Percentiles rank a stretch among this genome's conserved stretches.
phyloP scores from a whole-genome alignment of 257 asterid species.

The Ocimum tenuiflorum region DNA sequence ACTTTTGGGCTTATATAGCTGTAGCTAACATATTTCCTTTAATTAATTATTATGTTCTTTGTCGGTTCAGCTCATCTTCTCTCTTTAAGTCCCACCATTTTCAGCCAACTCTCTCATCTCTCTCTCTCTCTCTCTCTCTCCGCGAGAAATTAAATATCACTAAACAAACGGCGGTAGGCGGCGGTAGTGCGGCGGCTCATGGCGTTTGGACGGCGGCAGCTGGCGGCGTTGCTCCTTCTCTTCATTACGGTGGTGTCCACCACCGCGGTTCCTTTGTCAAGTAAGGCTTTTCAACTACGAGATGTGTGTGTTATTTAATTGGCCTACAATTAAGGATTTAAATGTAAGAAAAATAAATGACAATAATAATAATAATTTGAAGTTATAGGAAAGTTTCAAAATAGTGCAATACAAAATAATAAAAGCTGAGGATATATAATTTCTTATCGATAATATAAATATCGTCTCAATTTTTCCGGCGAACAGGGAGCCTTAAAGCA shows the following conservation, averaged over 20 bases:
- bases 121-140: neutral
- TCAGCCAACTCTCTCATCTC: neutral
- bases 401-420: no score
- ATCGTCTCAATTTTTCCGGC: no score
- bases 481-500: neutral
- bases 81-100: slow-evolving; percentile 12
- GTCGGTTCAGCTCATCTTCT: neutral
- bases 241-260: slow-evolving; percentile 15
- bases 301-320: neutral
- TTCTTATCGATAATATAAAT: no score
- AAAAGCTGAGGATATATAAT: no score
- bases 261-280: slow-evolving; percentile 22
- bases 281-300: slow-evolving; percentile 19
- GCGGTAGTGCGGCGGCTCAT: slow-evolving; percentile 11
- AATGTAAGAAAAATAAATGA: no score
- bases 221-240: slow-evolving; percentile 22
- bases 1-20: slow-evolving; percentile 22
- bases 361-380: no score
- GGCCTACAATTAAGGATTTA: neutral
- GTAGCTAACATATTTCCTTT: slow-evolving; percentile 10
- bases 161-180: neutral
- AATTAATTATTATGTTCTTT: neutral
- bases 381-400: no score
- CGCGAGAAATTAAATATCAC: neutral
- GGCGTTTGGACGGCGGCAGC: slow-evolving; percentile 29